Evolutionary conservation across 768 basidiomycete genomes (phyloP), one percentile per base, ranked within the genome.

Genomic region (Suillus variegatus): DNA sequence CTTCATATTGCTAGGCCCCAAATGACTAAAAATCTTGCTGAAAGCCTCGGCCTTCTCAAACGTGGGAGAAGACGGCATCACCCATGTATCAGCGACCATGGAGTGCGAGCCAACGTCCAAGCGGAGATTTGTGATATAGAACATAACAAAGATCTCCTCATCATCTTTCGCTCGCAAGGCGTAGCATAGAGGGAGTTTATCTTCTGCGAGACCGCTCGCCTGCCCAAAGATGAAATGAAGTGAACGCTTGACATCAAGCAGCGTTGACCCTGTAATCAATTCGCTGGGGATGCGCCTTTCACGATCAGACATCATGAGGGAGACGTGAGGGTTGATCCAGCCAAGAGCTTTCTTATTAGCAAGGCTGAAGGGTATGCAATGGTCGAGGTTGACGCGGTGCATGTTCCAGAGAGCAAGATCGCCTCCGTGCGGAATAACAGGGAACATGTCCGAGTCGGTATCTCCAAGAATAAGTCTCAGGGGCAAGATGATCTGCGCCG

Each of bases 81-180:
- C 77, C 69, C 78, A 86, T 4, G 79, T 81, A 65, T 88, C 84
- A 22, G 77, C 79, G n/a, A 88, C 72, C 3, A 88, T 58, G 0
- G 86, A 86, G 67, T 85, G 81, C 1, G 82, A 80, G 2, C 77
- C 71, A 10, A 84, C 63, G 67, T 88, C 87, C 40, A 84, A 75
- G 6, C 82, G 78, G 51, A 88, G 71, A 35, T 74, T 71, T 43
- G 79, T 77, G 64, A 88, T 68, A 67, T 88, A 81, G 51, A 89
- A 71, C 32, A 86, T 28, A 0, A 82, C 79, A 63, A 84, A 67
- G n/a, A 57, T 10, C 12, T 72, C 64, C 2, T 43, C 44, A 13
- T 65, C 65, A 6, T 70, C 61, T 3, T 64, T 28, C 14, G 0
- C 28, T 52, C 28, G 68, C 54, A 79, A 41, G 2, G 52, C 66